A percentile compares a stretch with the other conserved stretches of the same genome.
Conservation (phyloP, 2,329 filamentous ascomycete genomes). For the Xylaria sp. region DNA sequence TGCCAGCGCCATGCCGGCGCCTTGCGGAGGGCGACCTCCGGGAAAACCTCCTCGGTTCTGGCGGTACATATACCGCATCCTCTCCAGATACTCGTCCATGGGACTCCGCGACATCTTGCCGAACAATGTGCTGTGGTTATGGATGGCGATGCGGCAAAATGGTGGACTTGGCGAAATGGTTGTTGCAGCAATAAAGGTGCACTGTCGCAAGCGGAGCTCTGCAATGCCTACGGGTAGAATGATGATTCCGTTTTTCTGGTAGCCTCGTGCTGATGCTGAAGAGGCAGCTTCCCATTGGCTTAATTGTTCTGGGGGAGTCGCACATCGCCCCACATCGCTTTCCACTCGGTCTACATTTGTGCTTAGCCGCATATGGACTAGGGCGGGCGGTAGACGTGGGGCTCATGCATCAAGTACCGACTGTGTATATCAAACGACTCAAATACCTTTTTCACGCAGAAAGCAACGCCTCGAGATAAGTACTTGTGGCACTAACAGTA, state of each 20-base stretch:
- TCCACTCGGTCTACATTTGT: background rate
- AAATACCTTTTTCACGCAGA: no score
- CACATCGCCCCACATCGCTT: constrained; percentile 3
- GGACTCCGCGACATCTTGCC: constrained; percentile 31
- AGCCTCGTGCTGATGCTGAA: constrained; percentile 6
- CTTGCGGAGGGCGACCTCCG: constrained; percentile 39
- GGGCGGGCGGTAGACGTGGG: background rate
- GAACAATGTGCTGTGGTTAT: background rate
- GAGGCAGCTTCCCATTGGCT: constrained; percentile 13
- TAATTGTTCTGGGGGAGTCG: constrained; percentile 11
- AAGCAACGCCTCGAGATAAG: no score
- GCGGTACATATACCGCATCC: constrained; percentile 29
- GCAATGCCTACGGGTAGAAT: background rate
- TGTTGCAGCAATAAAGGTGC: background rate
- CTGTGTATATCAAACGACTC: no score
- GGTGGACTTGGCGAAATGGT: constrained; percentile 1
- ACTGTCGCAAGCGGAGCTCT: constrained; percentile 12
- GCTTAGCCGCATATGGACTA: background rate
- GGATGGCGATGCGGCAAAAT: background rate
- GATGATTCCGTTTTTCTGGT: constrained; percentile 18
- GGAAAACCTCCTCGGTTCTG: constrained; percentile 38
- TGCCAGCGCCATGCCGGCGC: constrained; percentile 37
- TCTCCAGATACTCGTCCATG: constrained; percentile 29
- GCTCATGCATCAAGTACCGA: no score
- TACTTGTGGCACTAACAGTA: no score